Percentiles rank a stretch among this genome's conserved stretches.
Evolutionary conservation across 108 stramenopile genomes (phyloP).

Genomic region (Fragilaria radians): DNA sequence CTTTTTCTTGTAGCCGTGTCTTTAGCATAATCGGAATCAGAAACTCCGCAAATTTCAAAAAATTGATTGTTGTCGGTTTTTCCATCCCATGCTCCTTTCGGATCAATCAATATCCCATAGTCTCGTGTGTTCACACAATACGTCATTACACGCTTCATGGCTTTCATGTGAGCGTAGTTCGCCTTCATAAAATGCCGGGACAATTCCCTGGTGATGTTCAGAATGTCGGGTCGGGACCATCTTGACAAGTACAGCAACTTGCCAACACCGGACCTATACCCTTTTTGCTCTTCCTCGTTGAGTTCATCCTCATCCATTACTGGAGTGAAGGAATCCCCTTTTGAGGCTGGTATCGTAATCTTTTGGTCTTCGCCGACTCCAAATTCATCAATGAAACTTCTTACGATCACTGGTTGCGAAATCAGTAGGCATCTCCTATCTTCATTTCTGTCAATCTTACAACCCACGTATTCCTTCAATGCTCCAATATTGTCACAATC

Average conservation of each 20-base stretch:
- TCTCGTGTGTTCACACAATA: slow-evolving; percentile 10
- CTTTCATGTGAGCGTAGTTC: too few species aligned
- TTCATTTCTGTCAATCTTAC: slow-evolving; percentile 18
- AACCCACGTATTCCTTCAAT: slow-evolving; percentile 34
- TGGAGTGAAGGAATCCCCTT: slow-evolving; percentile 1
- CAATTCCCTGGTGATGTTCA: slow-evolving; percentile 1
- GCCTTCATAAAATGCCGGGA: too few species aligned
- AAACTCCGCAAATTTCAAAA: background rate
- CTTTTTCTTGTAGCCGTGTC: slow-evolving; percentile 28
- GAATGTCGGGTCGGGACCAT: too few species aligned
- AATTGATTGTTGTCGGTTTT: slow-evolving; percentile 3
- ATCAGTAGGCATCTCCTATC: slow-evolving; percentile 6
- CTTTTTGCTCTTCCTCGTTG: background rate
- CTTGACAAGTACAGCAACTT: too few species aligned
- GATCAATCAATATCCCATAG: slow-evolving; percentile 10
- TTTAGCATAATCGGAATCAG: background rate
- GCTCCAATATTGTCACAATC: slow-evolving; percentile 22
- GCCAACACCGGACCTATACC: too few species aligned
- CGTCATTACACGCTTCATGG: slow-evolving; percentile 15
- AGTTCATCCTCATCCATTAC: background rate
- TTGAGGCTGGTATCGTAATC: background rate
- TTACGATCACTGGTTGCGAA: slow-evolving; percentile 37
- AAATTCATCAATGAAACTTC: slow-evolving; percentile 25
- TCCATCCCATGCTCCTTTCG: slow-evolving; percentile 20
- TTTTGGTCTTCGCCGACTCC: slow-evolving; percentile 3